Evolutionary conservation across 352 stramenopile genomes (phyloP), one percentile per base, ranked within the genome.

Genomic region (Elongisporangium anandrum): DNA sequence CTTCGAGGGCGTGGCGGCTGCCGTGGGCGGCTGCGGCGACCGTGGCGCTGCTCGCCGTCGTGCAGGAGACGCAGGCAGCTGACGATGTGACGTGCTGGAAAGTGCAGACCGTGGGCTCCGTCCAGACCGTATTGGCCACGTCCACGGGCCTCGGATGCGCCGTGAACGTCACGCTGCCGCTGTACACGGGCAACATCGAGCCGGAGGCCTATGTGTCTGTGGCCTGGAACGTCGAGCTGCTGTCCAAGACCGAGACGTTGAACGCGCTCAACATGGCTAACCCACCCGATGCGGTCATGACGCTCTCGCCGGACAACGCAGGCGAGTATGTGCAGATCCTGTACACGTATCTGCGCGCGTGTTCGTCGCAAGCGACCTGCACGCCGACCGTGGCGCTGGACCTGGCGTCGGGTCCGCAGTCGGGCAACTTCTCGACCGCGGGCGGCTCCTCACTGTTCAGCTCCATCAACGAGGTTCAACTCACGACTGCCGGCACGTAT

Each of bases 261-360:
- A 88, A 90, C 62, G 65, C 48, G 19, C 61, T 90, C 52, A 56
- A 68, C 22, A 81, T 90, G 52, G 64, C 69, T 10, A 52, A 78
- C 38, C 75, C 77, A 15, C 75, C 76, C 3, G 50, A 57, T n/a
- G 59, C 50, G 12, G 73, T 71, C 38, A 13, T 63, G 16, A 71
- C 74, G 3, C 59, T 73, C n/a, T 66, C 54, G 45, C 50, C 64
- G 3, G 71, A 78, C 62, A 53, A 79, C 54, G n/a, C 24, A 5
- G 60, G 61, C 34, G 19, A 62, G 48, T 21, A 22, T 17, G 69
- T 76, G 56, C 73, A 87, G 65, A 87, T 88, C 69, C 23, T 68
- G 6, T 68, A 60, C 19, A 85, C 69, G 9, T 81, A 80, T 54
- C 60, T 76, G 9, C 74, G 75, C 26, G 71, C 70, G 7, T 90